Percentiles rank a stretch among this genome's conserved stretches.
phyloP scores from a whole-genome alignment of 176 grass and related monocot species.

The Chrysopogon serrulatus region DNA sequence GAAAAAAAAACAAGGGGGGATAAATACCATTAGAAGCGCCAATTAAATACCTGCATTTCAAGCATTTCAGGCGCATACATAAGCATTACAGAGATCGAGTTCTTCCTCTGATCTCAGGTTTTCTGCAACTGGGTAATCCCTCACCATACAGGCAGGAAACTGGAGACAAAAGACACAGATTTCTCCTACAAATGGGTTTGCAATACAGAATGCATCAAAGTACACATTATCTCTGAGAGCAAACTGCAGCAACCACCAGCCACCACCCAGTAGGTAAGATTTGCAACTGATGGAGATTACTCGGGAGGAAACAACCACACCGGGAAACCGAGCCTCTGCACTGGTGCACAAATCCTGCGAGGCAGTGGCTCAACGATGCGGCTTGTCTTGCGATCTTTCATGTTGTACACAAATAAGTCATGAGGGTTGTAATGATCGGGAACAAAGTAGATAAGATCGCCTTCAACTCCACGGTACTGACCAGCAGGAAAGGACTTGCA shows the following conservation, averaged over 20 bases:
- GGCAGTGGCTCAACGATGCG: background rate
- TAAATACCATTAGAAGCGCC: background rate
- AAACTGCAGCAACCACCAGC: background rate
- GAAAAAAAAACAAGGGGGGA: background rate
- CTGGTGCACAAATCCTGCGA: background rate
- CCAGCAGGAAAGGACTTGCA: background rate
- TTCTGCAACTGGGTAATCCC: background rate
- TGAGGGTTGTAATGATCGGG: background rate
- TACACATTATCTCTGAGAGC: background rate
- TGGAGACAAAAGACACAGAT: background rate
- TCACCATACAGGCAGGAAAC: background rate
- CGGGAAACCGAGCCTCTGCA: background rate
- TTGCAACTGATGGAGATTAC: background rate
- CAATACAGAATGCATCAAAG: background rate
- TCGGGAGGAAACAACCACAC: background rate
- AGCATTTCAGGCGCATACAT: background rate
- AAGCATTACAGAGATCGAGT: background rate
- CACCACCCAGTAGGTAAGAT: background rate
- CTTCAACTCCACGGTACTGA: background rate
- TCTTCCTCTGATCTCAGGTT: background rate
- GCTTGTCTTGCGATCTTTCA: background rate
- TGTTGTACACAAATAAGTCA: background rate
- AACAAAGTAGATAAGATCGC: background rate
- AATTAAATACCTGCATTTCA: background rate
- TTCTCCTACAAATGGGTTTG: background rate